Conservation (phyloP, 257 asterid species). For the Rauvolfia tetraphylla region DNA sequence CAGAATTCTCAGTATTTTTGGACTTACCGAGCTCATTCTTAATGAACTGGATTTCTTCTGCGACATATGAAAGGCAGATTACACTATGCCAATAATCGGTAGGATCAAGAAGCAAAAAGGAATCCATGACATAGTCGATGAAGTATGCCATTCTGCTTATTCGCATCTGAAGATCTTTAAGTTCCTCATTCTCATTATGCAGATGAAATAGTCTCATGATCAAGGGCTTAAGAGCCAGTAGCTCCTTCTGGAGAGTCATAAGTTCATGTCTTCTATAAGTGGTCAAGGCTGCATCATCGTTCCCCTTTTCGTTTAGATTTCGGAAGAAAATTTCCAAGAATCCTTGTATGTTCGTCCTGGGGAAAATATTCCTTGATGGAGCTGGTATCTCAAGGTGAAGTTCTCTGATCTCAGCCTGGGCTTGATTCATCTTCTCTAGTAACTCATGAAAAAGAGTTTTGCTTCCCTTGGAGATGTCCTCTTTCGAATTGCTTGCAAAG, state of each 20-base stretch:
- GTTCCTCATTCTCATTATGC: not conserved
- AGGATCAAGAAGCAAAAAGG: not conserved
- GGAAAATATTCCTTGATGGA: not conserved
- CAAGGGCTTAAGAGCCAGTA: not conserved
- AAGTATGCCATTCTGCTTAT: constrained; percentile 4
- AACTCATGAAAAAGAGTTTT: not conserved
- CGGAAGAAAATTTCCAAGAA: constrained; percentile 6
- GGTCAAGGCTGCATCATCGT: not conserved
- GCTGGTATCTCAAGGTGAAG: not conserved
- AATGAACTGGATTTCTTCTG: too few species aligned
- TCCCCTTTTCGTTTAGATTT: not conserved
- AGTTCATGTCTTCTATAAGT: not conserved
- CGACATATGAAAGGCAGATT: too few species aligned
- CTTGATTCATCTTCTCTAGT: not conserved
- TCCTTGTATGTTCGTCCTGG: not conserved
- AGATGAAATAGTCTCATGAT: not conserved
- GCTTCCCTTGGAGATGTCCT: not conserved
- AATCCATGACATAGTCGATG: constrained; percentile 5
- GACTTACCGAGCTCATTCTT: not conserved
- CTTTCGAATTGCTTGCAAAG: not conserved
- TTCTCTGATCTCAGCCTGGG: not conserved
- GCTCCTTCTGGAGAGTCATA: not conserved
- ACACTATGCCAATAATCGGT: not conserved
- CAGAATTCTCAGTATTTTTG: too few species aligned
- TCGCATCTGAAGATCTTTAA: not conserved